These are phyloP conservation scores for Cystofilobasidium macerans DNA, from an alignment of 768 basidiomycete species.

Conservation along the genomic window DNA sequence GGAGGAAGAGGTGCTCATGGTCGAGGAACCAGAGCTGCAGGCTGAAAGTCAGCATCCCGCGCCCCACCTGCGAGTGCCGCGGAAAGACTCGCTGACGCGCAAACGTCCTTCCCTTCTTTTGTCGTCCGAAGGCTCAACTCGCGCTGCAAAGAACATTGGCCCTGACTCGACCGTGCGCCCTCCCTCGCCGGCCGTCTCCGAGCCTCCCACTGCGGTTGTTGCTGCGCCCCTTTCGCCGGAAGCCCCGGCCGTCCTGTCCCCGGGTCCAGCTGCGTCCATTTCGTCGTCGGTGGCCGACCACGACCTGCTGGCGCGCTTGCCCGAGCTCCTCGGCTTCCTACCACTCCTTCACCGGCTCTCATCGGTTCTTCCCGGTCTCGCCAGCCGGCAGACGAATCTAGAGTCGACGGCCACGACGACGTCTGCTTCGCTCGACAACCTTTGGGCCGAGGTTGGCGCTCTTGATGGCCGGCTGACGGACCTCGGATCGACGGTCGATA, in stretches of 20 bases:
- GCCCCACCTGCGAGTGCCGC: no score
- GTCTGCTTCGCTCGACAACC: not conserved
- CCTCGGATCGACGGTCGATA: not conserved
- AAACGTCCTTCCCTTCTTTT: no score
- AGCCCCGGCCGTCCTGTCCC: no score
- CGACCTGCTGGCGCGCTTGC: not conserved
- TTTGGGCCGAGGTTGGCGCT: not conserved
- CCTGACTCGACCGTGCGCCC: no score
- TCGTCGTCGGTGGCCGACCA: no score
- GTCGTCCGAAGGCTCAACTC: no score
- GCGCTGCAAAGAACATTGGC: no score
- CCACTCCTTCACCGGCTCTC: not conserved
- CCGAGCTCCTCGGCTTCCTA: not conserved
- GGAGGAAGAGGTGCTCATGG: not conserved
- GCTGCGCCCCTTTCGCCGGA: no score
- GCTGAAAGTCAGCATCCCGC: not conserved
- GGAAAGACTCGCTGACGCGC: no score
- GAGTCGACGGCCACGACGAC: not conserved
- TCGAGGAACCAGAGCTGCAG: not conserved
- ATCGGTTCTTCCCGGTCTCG: not conserved
- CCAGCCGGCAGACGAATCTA: not conserved
- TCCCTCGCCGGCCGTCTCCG: no score
- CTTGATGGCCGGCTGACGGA: not conserved
- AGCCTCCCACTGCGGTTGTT: no score
- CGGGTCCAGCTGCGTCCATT: not conserved